A percentile compares a stretch with the other conserved stretches of the same genome.
Conservation (phyloP, 768 basidiomycete species). For the Termitomyces bulborhizus region DNA sequence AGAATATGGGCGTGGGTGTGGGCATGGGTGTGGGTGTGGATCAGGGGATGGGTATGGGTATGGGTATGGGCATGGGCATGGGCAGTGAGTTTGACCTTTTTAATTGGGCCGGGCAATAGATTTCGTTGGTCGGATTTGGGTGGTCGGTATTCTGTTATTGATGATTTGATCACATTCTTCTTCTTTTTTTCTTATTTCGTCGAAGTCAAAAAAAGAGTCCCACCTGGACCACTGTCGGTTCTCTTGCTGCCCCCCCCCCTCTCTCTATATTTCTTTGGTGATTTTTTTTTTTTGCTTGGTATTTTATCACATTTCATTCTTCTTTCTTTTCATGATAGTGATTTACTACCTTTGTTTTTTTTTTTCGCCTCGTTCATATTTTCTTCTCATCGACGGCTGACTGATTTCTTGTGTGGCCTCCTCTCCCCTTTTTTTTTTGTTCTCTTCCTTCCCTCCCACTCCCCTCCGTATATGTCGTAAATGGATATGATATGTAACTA, state of each 20-base stretch:
- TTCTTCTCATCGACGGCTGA: background rate
- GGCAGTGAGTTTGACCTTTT: constrained; percentile 49
- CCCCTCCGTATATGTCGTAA: constrained; percentile 5
- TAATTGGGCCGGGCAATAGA: constrained; percentile 44
- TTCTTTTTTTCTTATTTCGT: background rate
- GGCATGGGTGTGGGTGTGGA: background rate
- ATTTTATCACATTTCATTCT: constrained; percentile 16
- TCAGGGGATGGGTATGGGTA: background rate
- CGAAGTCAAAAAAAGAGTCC: background rate
- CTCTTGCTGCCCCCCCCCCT: too few relatives aligned
- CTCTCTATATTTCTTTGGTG: constrained; percentile 13
- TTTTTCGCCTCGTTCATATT: too few relatives aligned
- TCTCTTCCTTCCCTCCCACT: background rate
- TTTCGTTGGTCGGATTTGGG: background rate
- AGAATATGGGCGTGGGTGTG: constrained; percentile 26
- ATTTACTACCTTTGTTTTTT: background rate
- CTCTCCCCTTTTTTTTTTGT: background rate
- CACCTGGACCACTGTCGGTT: background rate
- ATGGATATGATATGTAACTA: constrained; percentile 22
- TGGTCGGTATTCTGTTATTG: background rate
- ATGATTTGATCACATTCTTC: background rate
- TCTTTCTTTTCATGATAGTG: constrained; percentile 15
- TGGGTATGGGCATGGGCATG: background rate
- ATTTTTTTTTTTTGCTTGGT: constrained; percentile 15
- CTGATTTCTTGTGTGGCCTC: background rate